Evolutionary conservation across 208 protist genomes (phyloP).

Genomic region (Wallacemonas collosoma): DNA sequence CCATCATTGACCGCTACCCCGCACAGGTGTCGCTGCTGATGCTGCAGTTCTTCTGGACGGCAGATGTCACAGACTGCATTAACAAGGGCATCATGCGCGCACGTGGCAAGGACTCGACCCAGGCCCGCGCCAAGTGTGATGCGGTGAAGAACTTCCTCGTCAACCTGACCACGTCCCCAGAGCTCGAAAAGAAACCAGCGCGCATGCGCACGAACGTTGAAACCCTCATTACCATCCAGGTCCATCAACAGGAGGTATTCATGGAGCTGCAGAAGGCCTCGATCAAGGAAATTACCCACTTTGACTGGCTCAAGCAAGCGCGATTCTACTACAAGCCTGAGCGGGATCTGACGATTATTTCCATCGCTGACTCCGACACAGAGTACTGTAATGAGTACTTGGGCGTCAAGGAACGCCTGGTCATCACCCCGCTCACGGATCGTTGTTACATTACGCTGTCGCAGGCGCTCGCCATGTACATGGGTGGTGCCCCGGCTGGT

Average conservation of each 20-base stretch:
- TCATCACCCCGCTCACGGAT: constrained; percentile 95
- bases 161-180: constrained; percentile 88
- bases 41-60: constrained; percentile 97
- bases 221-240: constrained; percentile 96
- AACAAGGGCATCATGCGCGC: constrained; percentile 82
- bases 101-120: constrained; percentile 72
- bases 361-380: constrained; percentile 93
- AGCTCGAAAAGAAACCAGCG: constrained; percentile 83
- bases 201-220: constrained; percentile 95
- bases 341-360: constrained; percentile 91
- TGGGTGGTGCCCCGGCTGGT: constrained; percentile 96
- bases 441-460: constrained; percentile 97
- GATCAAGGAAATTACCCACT: constrained; percentile 91
- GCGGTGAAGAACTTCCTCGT: constrained; percentile 92
- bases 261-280: constrained; percentile 88
- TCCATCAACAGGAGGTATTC: constrained; percentile 95
- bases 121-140: constrained; percentile 83
- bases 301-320: constrained; percentile 95
- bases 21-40: constrained; percentile 95
- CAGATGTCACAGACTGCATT: constrained; percentile 94
- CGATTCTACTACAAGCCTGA: constrained; percentile 94
- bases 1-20: constrained; percentile 94
- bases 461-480: constrained; percentile 96
- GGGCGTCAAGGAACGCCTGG: constrained; percentile 94
- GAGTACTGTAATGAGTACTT: constrained; percentile 97